Conservation (phyloP, 1,284 basidiomycete genomes). For the Cutaneotrichosporon daszewskae region DNA sequence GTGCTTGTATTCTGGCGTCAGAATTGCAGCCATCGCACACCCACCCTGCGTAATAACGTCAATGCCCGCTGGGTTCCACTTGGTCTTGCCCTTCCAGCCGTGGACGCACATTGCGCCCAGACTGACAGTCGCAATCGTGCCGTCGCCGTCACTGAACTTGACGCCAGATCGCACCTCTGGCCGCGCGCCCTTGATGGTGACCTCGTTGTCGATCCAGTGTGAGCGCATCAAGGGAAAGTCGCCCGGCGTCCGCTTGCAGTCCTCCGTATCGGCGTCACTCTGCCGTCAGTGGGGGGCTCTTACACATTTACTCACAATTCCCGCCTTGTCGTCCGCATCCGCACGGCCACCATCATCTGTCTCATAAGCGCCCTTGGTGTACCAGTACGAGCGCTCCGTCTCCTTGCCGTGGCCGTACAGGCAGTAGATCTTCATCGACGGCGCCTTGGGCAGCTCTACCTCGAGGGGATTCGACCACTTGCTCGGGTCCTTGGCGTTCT, state of each 20-base stretch:
- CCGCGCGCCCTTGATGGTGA: conserved; percentile 58
- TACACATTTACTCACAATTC: conserved; percentile 22
- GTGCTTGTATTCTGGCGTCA: conserved; percentile 65
- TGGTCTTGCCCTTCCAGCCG: conserved; percentile 76
- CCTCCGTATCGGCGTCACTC: conserved; percentile 48
- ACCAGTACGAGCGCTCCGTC: conserved; percentile 68
- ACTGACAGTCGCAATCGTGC: conserved; percentile 84
- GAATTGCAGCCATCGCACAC: conserved; percentile 34
- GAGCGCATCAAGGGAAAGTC: conserved; percentile 59
- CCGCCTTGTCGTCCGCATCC: conserved; percentile 49
- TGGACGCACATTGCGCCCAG: conserved; percentile 92
- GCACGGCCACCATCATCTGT: conserved; percentile 58
- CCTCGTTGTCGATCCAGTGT: conserved; percentile 78
- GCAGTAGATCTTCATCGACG: conserved; percentile 88
- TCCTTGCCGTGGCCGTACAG: conserved; percentile 95
- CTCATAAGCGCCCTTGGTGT: conserved; percentile 64
- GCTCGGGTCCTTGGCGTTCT: conserved; percentile 61
- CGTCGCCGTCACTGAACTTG: conserved; percentile 89
- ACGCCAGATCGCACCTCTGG: conserved; percentile 76
- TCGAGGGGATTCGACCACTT: conserved; percentile 30
- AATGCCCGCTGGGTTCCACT: conserved; percentile 92
- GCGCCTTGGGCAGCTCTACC: conserved; percentile 68
- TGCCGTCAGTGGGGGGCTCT: conserved; percentile 8
- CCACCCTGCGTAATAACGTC: conserved; percentile 75
- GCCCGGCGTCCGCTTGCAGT: conserved; percentile 52